These are phyloP conservation scores for Trichoderma sp. DNA, from an alignment of 2,329 filamentous ascomycete genomes.

Conservation along the genomic window DNA sequence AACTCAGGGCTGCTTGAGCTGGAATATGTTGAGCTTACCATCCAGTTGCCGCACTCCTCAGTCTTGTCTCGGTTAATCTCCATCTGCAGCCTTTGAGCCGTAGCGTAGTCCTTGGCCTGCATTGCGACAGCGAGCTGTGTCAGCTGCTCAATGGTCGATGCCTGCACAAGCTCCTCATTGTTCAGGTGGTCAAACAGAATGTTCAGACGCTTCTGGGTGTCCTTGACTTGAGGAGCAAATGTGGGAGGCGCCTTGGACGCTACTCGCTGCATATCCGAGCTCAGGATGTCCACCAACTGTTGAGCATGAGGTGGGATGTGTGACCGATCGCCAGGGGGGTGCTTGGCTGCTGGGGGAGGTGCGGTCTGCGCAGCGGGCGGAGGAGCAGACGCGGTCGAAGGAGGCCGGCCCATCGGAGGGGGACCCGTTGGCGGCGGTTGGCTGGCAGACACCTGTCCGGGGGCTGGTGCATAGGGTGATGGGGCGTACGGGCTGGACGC, in stretches of 20 bases:
- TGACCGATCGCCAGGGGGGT: slow-evolving; percentile 83
- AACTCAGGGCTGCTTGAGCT: too few species aligned
- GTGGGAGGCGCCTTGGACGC: slow-evolving; percentile 82
- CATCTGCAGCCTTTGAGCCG: slow-evolving; percentile 68
- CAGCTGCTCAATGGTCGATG: slow-evolving; percentile 72
- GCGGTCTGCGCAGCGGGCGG: slow-evolving; percentile 53
- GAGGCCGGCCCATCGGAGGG: slow-evolving; percentile 40
- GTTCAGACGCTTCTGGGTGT: slow-evolving; percentile 89
- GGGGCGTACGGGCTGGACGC: slow-evolving; percentile 42
- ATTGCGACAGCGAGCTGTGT: slow-evolving; percentile 66
- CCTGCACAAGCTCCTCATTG: slow-evolving; percentile 86
- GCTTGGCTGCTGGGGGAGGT: slow-evolving; percentile 60
- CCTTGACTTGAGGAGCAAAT: slow-evolving; percentile 86
- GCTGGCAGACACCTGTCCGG: slow-evolving; percentile 49
- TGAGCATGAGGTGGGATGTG: slow-evolving; percentile 81
- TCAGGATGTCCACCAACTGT: slow-evolving; percentile 79
- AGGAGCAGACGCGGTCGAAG: slow-evolving; percentile 43
- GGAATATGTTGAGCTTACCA: slow-evolving; percentile 61
- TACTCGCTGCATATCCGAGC: slow-evolving; percentile 83
- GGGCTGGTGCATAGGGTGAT: slow-evolving; percentile 44
- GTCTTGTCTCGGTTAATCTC: slow-evolving; percentile 76
- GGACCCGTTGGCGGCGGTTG: slow-evolving; percentile 42
- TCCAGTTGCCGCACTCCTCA: slow-evolving; percentile 83
- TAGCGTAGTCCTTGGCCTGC: slow-evolving; percentile 68
- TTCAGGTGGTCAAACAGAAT: slow-evolving; percentile 97